Conservation (phyloP, 1,284 basidiomycete genomes). For the Sporisorium sorghi region DNA sequence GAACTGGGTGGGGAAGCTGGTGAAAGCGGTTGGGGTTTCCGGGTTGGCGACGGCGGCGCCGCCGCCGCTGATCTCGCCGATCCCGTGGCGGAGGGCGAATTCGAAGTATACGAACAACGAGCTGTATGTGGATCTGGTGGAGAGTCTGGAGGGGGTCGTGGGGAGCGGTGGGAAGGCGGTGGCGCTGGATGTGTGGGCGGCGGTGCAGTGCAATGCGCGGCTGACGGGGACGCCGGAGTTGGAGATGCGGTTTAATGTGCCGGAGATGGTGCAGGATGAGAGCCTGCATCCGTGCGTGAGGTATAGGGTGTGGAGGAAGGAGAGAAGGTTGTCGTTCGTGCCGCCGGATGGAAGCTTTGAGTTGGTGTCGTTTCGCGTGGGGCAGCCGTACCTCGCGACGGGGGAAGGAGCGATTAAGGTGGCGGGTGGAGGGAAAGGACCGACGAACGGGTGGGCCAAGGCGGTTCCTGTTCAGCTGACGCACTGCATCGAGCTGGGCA, state of each 20-base stretch:
- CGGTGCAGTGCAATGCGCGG: conserved; percentile 53
- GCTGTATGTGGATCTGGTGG: conserved; percentile 61
- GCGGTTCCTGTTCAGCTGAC: conserved; percentile 14
- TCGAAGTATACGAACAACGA: conserved; percentile 64
- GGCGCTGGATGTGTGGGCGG: conserved; percentile 47
- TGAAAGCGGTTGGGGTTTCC: conserved; percentile 56
- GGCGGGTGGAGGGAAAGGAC: conserved; percentile 6
- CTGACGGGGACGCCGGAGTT: conserved; percentile 69
- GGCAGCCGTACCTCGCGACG: conserved; percentile 67
- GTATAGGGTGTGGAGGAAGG: conserved; percentile 77
- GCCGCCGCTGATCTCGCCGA: conserved; percentile 67
- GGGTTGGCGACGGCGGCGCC: conserved; percentile 71
- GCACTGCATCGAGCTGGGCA: conserved; percentile 29
- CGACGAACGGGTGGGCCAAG: conserved; percentile 37
- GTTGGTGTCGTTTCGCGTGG: conserved; percentile 58
- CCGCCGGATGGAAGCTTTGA: conserved; percentile 63
- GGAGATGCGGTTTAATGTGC: conserved; percentile 56
- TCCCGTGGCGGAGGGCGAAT: conserved; percentile 64
- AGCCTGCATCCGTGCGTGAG: conserved; percentile 90
- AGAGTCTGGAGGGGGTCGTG: conserved; percentile 54
- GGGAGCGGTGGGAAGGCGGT: conserved; percentile 71
- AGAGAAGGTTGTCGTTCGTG: conserved; percentile 52
- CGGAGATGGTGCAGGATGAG: conserved; percentile 79
- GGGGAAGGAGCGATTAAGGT: conserved; percentile 2
- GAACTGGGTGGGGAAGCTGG: conserved; percentile 62